Evolutionary conservation across 1,284 basidiomycete genomes (phyloP).

Genomic region (Sporisorium reilianum): DNA sequence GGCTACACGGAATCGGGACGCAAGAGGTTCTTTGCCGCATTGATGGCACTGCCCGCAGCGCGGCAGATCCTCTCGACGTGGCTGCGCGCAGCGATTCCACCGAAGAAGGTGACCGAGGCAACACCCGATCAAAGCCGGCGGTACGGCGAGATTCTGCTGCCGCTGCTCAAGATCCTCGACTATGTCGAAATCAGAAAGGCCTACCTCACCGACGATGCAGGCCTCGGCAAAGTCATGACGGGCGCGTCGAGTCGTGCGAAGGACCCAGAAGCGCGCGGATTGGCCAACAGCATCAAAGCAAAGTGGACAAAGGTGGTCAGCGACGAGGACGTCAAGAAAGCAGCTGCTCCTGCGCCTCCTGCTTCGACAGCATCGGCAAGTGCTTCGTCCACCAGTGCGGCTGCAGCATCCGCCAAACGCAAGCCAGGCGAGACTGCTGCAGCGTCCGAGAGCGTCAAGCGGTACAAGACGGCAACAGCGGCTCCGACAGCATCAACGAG

Average conservation of each 20-base stretch:
- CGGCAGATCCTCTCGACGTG: conserved; percentile 37
- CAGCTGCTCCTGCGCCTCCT: background rate
- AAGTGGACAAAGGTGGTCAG: conserved; percentile 55
- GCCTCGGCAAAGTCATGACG: conserved; percentile 52
- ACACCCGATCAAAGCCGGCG: conserved; percentile 44
- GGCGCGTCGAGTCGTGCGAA: conserved; percentile 44
- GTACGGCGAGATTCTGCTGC: conserved; percentile 45
- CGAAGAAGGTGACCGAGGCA: conserved; percentile 37
- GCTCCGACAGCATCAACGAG: conserved; percentile 2
- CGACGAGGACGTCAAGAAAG: conserved; percentile 9
- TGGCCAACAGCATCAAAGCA: conserved; percentile 38
- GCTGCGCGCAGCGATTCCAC: conserved; percentile 34
- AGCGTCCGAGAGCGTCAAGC: conserved; percentile 21
- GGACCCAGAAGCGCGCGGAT: conserved; percentile 28
- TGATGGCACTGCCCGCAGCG: conserved; percentile 33
- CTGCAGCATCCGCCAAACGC: conserved; percentile 17
- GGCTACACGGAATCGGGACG: conserved; percentile 35
- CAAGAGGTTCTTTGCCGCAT: conserved; percentile 20
- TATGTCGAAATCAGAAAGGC: conserved; percentile 40
- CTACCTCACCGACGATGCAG: conserved; percentile 56
- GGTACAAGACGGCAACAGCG: conserved; percentile 30
- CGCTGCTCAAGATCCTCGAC: conserved; percentile 47
- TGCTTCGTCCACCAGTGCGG: background rate
- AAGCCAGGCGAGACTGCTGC: conserved; percentile 21
- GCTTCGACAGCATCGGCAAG: conserved; percentile 2